Evolutionary conservation across 2,329 filamentous ascomycete genomes (phyloP), one percentile per base, ranked within the genome.

Genomic region (Aspergillus melleus): DNA sequence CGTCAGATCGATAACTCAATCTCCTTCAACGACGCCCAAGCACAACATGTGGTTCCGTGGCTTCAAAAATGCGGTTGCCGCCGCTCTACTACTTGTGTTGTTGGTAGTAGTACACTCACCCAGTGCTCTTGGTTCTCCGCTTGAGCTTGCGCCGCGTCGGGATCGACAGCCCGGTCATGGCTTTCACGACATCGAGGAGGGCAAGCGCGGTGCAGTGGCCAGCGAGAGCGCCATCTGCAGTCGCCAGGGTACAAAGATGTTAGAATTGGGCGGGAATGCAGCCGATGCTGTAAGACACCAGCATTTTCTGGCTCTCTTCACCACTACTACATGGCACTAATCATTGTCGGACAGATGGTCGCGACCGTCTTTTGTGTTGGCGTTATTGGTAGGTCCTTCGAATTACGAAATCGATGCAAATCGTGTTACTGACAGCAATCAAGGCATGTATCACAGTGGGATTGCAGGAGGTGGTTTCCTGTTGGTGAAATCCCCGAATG

Each of bases 391-490:
- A 70, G 68, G 74, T 70, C 12, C 6, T 14, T 42, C 36, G 36
- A 49, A 9, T 14, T 16, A 3, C 2, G 5, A 8, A 16, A 42
- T 42, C 19, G 29, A 57, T 32, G 59, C 20, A 36, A 11, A 22
- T 12, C 16, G 32, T 36, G 6, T 12, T 26, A 14, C 56, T 44
- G 30, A 54, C 39, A 29, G 61, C 60, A 52, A 62, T 20, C 10
- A 36, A 82, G 80, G 84, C 58, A 90, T 90, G 86, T 90, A 91
- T 67, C 90, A 93, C 73, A 81, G 78, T 46, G 93, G 94, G 16
- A 89, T 97, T 60, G 93, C 91, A 20, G 94, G 94, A 6, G 94
- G 94, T 46, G 94, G 94, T 2, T 98, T 98, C 77, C 90, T 92
- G 83, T 81, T 96, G 5, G 85, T 96, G 5, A 87, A 91, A 52